phyloP scores from a whole-genome alignment of 352 stramenopile species.

The Nothophytophthora sp. region DNA sequence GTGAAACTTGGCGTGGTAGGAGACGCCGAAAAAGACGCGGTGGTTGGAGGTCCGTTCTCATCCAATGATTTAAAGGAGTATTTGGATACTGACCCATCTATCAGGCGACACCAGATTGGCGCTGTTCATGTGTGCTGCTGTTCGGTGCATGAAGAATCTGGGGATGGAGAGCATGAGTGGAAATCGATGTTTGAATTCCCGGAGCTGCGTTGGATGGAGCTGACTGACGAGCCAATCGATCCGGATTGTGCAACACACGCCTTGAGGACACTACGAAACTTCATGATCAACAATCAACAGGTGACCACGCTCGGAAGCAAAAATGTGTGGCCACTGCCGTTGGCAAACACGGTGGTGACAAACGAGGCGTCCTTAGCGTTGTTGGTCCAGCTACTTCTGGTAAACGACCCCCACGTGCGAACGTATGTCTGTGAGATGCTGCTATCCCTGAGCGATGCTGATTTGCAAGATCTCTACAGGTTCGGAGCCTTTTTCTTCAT shows the following conservation, averaged over 20 bases:
- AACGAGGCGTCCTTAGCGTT: conserved; percentile 45
- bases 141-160: conserved; percentile 41
- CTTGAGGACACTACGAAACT: conserved; percentile 62
- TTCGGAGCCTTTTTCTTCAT: conserved; percentile 81
- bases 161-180: conserved; percentile 50
- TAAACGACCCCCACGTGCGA: conserved; percentile 51
- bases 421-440: conserved; percentile 69
- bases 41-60: conserved; percentile 50
- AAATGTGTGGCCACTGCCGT: conserved; percentile 54
- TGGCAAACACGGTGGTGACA: conserved; percentile 60
- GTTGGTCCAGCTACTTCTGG: conserved; percentile 66
- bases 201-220: conserved; percentile 82
- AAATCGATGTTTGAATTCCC: conserved; percentile 60
- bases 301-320: conserved; percentile 17
- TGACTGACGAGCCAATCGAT: conserved; percentile 66
- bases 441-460: conserved; percentile 43
- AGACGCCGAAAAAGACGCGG: conserved; percentile 13
- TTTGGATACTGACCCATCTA: conserved; percentile 43
- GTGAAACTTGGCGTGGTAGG: conserved; percentile 36
- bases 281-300: conserved; percentile 57
- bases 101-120: conserved; percentile 33
- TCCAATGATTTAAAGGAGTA: conserved; percentile 57
- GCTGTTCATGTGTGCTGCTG: conserved; percentile 70
- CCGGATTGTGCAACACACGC: conserved; percentile 44
- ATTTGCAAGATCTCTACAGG: conserved; percentile 53